phyloP scores from a whole-genome alignment of 2,329 filamentous ascomycete genomes.

The Tympanopsis confertula region DNA sequence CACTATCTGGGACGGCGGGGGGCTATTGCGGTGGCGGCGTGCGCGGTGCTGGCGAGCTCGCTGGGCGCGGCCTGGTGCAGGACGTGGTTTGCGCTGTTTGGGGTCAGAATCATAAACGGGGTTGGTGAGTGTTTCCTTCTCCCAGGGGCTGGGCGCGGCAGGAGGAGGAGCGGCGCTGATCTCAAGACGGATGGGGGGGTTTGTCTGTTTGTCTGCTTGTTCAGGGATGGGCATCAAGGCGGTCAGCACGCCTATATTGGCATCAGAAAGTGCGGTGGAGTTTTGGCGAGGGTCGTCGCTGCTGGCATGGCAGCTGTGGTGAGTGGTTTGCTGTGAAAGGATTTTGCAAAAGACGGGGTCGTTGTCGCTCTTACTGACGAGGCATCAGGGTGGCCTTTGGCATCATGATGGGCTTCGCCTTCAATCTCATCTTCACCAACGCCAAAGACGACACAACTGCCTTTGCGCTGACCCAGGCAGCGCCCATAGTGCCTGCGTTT shows the following conservation, averaged over 20 bases:
- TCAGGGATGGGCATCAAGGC: constrained; percentile 35
- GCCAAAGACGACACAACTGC: constrained; percentile 8
- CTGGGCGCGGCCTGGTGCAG: constrained; percentile 20
- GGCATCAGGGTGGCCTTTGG: constrained; percentile 21
- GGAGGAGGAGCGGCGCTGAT: too few relatives aligned
- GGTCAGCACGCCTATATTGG: constrained; percentile 32
- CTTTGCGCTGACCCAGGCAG: constrained; percentile 18
- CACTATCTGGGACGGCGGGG: constrained; percentile 26
- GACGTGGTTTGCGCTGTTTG: constrained; percentile 19
- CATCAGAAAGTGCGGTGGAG: constrained; percentile 31
- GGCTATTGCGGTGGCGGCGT: constrained; percentile 23
- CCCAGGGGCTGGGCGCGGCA: too few relatives aligned
- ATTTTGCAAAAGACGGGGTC: too few relatives aligned
- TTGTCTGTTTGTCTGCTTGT: not conserved
- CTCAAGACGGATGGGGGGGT: too few relatives aligned
- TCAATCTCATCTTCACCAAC: constrained; percentile 21
- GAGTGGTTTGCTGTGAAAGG: constrained; percentile 1
- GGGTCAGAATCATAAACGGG: constrained; percentile 23
- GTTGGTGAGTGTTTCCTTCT: constrained; percentile 20
- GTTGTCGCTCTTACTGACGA: too few relatives aligned
- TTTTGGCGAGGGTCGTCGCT: constrained; percentile 35
- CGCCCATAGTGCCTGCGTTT: constrained; percentile 20
- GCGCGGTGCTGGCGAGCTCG: constrained; percentile 25
- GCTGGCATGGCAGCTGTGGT: constrained; percentile 33
- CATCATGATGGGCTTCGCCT: constrained; percentile 19